Base-by-base conservation (phyloP, 306 rosid genomes). In the Geum urbanum region DNA sequence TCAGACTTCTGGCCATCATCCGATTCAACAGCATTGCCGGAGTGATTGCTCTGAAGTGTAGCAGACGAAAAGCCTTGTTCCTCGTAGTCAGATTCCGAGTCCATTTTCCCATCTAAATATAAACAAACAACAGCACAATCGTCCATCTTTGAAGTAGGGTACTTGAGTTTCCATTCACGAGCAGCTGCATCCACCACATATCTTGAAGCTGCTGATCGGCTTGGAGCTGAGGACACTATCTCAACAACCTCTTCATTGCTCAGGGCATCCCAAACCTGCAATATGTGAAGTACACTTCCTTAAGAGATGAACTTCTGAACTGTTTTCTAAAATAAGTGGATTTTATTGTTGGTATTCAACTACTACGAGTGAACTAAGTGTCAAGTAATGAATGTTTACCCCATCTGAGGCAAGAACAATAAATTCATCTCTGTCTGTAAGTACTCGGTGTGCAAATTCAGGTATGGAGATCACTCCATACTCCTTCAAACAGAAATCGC, bases 351-450 rank as follows among this genome's bases (percentile, higher is more conserved):
- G 13, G n/a, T 4, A 46, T 16, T 18, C 13, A 4, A 37, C 13
- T 6, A 18, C 15, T 18, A 35, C 18, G 22, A 61, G 6, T 27
- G 41, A 62, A 69, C 39, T 66, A 47, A 16, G 58, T 8, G 37
- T 24, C 41, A 55, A 48, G 56, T 12, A 24, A 15, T 76, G 71
- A 72, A 61, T 14, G n/a, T 76, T 86, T 79, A 91, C 99, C 88
- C 99, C 99, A 72, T 95, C 97, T 5, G 99, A 91, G 67, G 97
- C 99, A 74, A 95, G 85, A 76, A 95, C 99, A 12, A 95, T 78
- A 81, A 95, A 95, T 77, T 87, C 91, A 77, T 95, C 99, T 76
- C 69, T 82, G 1, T 91, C 95, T 0, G 96, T 88, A 19, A 95
- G 86, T 39, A 67, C 46, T 64, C 88, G 81, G 50, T 91, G 95